Base-by-base conservation (phyloP, 2,329 filamentous ascomycete genomes). In the Exophiala phaeomuriformis region DNA sequence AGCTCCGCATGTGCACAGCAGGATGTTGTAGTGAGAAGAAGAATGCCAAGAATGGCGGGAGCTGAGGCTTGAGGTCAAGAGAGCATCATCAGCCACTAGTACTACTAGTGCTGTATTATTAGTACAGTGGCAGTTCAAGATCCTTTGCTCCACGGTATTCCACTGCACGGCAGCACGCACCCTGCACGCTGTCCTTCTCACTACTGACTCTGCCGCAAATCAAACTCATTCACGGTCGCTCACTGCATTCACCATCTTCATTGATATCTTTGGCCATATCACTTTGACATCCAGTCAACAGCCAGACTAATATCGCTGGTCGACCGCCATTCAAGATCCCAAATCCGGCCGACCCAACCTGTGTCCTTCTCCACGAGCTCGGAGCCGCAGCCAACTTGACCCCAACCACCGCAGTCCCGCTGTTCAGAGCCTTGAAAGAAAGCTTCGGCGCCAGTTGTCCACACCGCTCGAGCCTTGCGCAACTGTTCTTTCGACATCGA, bases 241-340 rank as follows among this genome's bases (percentile, higher is more conserved):
- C 19, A 19, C 19, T 19, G 19, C 50, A 49, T 53, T 45, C 32
- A 48, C 51, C 50, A 60, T 58, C 52, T 60, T 45, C 55, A 56
- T 60, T 51, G 47, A 49, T 54, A 60, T 58, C 55, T 60, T 49
- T 53, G 52, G 44, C 31, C 47, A 60, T 60, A 48, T 60, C 52
- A 51, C 32, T 46, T 55, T 51, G 37, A 55, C 47, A 48, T 50
- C 44, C 54, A 31, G 57, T 52, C 53, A 43, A 47, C 47, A 47
- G 40, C 44, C 39, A 30, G 43, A 49, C 31, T 54, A 46, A 41
- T 43, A 39, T 33, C 28, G 37, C 30, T 41, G 39, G 35, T 35
- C 12, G 35, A 47, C 31, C 32, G 29, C 45, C 43, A 46, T 29
- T 47, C 37, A 40, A 50, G 36, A 47, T 35, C 44, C 41, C 41